Evolutionary conservation across 345 rosid genomes (phyloP), one percentile per base, ranked within the genome.

Genomic region (Salix dunnii): DNA sequence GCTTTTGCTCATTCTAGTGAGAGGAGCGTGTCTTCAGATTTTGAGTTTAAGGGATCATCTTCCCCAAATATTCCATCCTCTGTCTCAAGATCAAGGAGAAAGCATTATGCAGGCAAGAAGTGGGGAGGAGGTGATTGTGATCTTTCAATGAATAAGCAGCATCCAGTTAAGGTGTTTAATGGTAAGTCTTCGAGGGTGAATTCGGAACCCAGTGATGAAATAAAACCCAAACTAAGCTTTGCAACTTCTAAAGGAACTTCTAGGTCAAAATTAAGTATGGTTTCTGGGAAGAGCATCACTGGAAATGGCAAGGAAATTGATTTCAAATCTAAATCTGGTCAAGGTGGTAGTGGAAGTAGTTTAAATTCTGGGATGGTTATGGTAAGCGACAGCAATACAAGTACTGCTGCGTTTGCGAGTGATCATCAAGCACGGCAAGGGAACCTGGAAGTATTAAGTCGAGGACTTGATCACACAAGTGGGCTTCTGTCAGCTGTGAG

Each of bases 41-140:
- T 79, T 17, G 87, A 81, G 58, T 55, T 73, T 20, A 55, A 69
- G 21, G 81, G 74, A 25, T 60, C 51, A 67, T 73, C 76, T 68
- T 88, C 92, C 10, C 87, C 89, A 1, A 73, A 80, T 28, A 82
- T 86, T 72, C 87, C 91, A 25, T 75, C 81, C 36, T 87, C 90
- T 1, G 90, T 90, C 42, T 88, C 91, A 31, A 80, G 83, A 84
- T 90, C 94, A 60, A 86, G 91, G 79, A 92, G 94, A 28, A 89
- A 86, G 77, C 86, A 87, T 74, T 85, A 81, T 72, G 61, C 38
- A 42, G 82, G 78, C 77, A 79, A 79, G 76, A 84, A 74, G 60
- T 70, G 79, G 85, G 55, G 71, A 77, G 76, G 73, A 46, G 80
- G 62, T 33, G 69, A 42, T 64, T 23, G 31, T 51, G 72, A 85